Conservation (phyloP, 1,284 basidiomycete genomes). For the Boletus albobrunnescens region DNA sequence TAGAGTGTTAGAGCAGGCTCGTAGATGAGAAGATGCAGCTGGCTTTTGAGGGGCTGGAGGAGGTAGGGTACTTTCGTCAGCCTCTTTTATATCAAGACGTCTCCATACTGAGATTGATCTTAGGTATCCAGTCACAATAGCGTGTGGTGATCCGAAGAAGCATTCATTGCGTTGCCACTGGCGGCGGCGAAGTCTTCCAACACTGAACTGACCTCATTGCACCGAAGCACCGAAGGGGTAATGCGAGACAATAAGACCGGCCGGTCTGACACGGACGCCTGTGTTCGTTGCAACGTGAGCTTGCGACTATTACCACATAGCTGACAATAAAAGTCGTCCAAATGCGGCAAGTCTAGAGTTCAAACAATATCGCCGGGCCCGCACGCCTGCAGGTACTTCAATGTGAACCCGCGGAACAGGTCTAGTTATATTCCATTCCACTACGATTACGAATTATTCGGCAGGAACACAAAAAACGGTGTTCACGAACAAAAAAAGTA, state of each 20-base stretch:
- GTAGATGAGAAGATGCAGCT: not conserved
- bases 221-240: conserved; percentile 3
- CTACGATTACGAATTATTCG: not conserved
- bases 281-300: conserved; percentile 10
- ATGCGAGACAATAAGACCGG: conserved; percentile 20
- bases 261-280: not conserved
- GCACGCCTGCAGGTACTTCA: not conserved
- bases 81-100: conserved; percentile 17
- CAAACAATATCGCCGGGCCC: not conserved
- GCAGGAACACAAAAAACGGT: conserved; percentile 15
- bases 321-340: conserved; percentile 21
- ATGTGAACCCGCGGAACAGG: conserved; percentile 1
- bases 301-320: not conserved
- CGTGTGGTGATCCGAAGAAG: conserved; percentile 3
- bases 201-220: not conserved
- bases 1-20: not conserved
- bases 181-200: not conserved
- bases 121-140: not conserved
- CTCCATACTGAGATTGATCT: conserved; percentile 2
- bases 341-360: conserved; percentile 23
- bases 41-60: conserved; percentile 7
- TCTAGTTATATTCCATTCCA: not conserved
- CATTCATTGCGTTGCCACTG: not conserved
- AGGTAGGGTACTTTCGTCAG: not conserved
- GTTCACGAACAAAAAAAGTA: not conserved